Evolutionary conservation across 768 basidiomycete genomes (phyloP).

Genomic region (Coprinopsis strossmayeri): DNA sequence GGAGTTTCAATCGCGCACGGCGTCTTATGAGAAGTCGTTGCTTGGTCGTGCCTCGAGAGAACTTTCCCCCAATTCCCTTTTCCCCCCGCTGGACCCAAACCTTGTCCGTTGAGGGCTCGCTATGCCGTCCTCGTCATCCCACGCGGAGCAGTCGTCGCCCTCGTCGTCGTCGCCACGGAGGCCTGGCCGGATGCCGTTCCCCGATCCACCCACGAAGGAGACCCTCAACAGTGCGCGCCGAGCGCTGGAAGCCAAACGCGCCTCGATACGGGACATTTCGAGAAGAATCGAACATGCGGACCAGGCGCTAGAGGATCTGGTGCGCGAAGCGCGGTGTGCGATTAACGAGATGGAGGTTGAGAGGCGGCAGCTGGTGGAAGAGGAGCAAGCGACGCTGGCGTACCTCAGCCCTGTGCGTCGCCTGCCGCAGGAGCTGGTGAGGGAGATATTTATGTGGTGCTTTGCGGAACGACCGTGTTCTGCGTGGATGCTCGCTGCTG

Average conservation of each 20-base stretch:
- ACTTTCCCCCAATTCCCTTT: constrained; percentile 7
- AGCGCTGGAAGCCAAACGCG: constrained; percentile 30
- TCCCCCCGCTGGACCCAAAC: not conserved
- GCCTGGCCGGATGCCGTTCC: constrained; percentile 21
- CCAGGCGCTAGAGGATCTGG: constrained; percentile 48
- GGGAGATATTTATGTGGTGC: constrained; percentile 62
- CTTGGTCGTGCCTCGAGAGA: constrained; percentile 4
- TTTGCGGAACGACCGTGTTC: constrained; percentile 68
- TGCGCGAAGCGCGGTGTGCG: constrained; percentile 43
- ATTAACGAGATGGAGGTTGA: constrained; percentile 52
- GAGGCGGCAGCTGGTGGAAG: constrained; percentile 39
- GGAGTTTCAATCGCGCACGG: constrained; percentile 14
- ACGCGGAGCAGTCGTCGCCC: constrained; percentile 16
- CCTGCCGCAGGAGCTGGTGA: constrained; percentile 66
- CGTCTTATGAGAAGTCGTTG: constrained; percentile 12
- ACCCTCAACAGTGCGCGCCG: constrained; percentile 47
- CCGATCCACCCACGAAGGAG: constrained; percentile 55
- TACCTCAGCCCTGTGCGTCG: constrained; percentile 70
- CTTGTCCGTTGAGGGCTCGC: too few relatives aligned
- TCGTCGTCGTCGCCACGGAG: constrained; percentile 10
- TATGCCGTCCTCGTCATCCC: too few relatives aligned
- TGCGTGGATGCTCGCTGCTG: constrained; percentile 70
- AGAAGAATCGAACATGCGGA: constrained; percentile 48
- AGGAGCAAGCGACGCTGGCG: constrained; percentile 43
- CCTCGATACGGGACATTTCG: constrained; percentile 29